phyloP scores from a whole-genome alignment of 305 asterid genomes.

The Euphrasia arctica region DNA sequence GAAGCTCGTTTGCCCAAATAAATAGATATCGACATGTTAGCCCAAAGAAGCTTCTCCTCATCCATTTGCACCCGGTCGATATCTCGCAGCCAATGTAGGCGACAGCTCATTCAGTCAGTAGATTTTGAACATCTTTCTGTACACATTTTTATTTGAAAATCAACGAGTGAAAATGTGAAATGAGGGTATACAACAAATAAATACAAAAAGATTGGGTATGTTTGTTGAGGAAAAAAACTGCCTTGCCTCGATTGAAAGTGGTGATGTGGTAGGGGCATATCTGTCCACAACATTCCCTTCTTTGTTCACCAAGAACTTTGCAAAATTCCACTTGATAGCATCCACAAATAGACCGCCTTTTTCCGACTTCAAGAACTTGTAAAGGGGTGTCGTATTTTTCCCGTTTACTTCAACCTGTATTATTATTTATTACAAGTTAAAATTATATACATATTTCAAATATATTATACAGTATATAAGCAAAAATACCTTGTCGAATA shows the following conservation, averaged over 20 bases:
- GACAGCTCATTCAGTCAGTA: slow-evolving; percentile 41
- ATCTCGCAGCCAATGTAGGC: slow-evolving; percentile 24
- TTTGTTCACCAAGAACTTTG: slow-evolving; percentile 73
- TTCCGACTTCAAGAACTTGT: slow-evolving; percentile 75
- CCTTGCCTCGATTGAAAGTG: slow-evolving; percentile 68
- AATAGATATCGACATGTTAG: neutral
- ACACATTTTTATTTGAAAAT: neutral
- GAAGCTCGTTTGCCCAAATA: too few species aligned
- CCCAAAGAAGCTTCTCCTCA: neutral
- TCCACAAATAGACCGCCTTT: slow-evolving; percentile 55
- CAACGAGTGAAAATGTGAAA: too few species aligned
- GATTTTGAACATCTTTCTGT: slow-evolving; percentile 64
- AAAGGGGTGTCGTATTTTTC: slow-evolving; percentile 65
- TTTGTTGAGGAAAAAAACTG: neutral
- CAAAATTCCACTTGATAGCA: slow-evolving; percentile 86
- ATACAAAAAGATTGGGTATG: slow-evolving; percentile 1
- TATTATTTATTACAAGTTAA: neutral
- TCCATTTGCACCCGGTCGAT: neutral
- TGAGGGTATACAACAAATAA: neutral
- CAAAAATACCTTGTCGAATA: slow-evolving; percentile 62
- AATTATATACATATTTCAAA: neutral
- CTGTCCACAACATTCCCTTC: slow-evolving; percentile 70
- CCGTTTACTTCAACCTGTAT: slow-evolving; percentile 77
- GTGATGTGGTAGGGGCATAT: slow-evolving; percentile 66
- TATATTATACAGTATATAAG: neutral